Evolutionary conservation across 2,329 filamentous ascomycete species (phyloP).

Genomic region (Trichoderma asperellum): DNA sequence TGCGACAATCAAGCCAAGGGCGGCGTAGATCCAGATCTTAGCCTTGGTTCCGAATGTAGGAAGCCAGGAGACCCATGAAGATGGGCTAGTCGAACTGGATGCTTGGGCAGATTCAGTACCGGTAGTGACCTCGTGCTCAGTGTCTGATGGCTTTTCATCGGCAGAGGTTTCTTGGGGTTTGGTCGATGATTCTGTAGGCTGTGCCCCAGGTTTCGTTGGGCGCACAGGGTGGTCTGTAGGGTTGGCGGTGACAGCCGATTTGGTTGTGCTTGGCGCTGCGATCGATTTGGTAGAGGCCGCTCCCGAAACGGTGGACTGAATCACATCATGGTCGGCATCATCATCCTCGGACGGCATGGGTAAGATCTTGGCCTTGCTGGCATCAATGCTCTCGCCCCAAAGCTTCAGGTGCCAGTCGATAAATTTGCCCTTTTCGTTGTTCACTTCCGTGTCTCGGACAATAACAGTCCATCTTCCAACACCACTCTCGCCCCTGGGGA

Average conservation of each 20-base stretch:
- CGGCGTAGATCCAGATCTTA: conserved; percentile 91
- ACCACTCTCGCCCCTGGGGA: conserved; percentile 77
- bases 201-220: conserved; percentile 53
- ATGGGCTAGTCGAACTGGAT: conserved; percentile 52
- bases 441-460: conserved; percentile 81
- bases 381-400: conserved; percentile 87
- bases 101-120: conserved; percentile 40
- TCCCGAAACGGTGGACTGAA: conserved; percentile 55
- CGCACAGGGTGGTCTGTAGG: conserved; percentile 69
- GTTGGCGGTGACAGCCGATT: conserved; percentile 48
- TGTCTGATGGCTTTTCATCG: conserved; percentile 32
- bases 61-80: conserved; percentile 81
- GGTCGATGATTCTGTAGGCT: conserved; percentile 40
- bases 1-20: conserved; percentile 77
- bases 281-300: conserved; percentile 45
- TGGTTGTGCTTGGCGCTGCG: conserved; percentile 42
- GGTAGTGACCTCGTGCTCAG: conserved; percentile 36
- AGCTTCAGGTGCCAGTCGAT: conserved; percentile 92
- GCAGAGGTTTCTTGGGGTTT: conserved; percentile 48
- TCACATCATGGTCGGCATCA: conserved; percentile 77
- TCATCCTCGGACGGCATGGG: conserved; percentile 84
- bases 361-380: conserved; percentile 69
- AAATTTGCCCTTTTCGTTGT: conserved; percentile 77
- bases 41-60: conserved; percentile 88
- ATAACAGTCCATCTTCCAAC: conserved; percentile 89